phyloP scores from a whole-genome alignment of 345 rosid species.

The Geranium rotundifolium region DNA sequence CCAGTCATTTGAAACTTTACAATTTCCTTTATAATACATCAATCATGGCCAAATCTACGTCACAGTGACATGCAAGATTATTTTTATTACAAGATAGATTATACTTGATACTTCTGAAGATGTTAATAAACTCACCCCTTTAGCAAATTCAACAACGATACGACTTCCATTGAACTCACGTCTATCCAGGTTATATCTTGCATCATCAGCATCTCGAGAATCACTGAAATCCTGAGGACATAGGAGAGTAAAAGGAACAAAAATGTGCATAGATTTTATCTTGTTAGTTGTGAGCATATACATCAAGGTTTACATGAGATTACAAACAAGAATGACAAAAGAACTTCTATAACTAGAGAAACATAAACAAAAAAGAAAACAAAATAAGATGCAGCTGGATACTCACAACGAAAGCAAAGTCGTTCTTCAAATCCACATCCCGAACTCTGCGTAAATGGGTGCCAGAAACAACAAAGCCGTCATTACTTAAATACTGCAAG shows the following conservation, averaged over 20 bases:
- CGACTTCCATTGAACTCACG: constrained; percentile 81
- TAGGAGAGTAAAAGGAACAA: constrained; percentile 10
- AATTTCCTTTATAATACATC: no score
- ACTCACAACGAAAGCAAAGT: constrained; percentile 89
- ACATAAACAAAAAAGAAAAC: neutral
- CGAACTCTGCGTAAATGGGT: constrained; percentile 94
- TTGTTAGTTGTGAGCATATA: neutral
- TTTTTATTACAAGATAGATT: no score
- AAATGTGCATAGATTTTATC: constrained; percentile 12
- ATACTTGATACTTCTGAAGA: neutral
- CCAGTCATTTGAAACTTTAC: no score
- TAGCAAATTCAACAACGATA: constrained; percentile 77
- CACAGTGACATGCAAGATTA: no score
- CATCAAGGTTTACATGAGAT: neutral
- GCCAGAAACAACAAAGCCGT: constrained; percentile 99
- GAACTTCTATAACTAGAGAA: neutral
- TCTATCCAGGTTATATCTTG: constrained; percentile 70
- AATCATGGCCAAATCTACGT: no score
- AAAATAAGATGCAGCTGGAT: constrained; percentile 14
- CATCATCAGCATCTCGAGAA: constrained; percentile 94
- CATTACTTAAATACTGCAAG: constrained; percentile 63
- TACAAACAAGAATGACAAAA: neutral
- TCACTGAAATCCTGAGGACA: constrained; percentile 82
- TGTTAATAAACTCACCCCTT: constrained; percentile 42
- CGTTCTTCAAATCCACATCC: constrained; percentile 99